phyloP scores from a whole-genome alignment of 257 asterid genomes.

The Plantago major region DNA sequence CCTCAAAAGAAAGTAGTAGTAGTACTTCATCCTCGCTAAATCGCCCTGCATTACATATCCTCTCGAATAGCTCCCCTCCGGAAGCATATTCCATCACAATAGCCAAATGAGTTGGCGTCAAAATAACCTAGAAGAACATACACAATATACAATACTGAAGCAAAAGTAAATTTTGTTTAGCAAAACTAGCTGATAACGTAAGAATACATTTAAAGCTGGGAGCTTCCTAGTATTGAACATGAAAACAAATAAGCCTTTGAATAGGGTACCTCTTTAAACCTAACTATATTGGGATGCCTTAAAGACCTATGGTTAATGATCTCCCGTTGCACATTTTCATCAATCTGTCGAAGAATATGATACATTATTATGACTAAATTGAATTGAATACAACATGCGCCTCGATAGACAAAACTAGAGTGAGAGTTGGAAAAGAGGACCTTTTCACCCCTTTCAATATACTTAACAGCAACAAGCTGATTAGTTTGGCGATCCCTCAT shows the following conservation, averaged over 20 bases:
- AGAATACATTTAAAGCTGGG: too few species aligned
- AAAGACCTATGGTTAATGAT: conserved; percentile 88
- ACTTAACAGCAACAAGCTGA: conserved; percentile 96
- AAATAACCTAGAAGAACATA: conserved; percentile 48
- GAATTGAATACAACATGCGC: too few species aligned
- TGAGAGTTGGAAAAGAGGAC: too few species aligned
- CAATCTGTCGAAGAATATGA: conserved; percentile 48
- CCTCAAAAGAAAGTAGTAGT: too few species aligned
- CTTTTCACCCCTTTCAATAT: conserved; percentile 98
- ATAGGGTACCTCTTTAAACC: conserved; percentile 86
- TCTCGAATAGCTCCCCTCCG: conserved; percentile 94
- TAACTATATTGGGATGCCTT: conserved; percentile 88
- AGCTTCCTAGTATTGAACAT: too few species aligned
- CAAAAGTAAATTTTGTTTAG: too few species aligned
- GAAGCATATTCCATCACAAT: conserved; percentile 99
- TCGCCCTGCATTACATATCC: conserved; percentile 96
- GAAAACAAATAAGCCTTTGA: too few species aligned
- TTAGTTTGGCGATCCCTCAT: conserved; percentile 85
- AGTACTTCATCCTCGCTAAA: conserved; percentile 96
- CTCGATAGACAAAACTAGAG: too few species aligned
- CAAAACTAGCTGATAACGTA: too few species aligned
- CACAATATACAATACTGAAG: too few species aligned
- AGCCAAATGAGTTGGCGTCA: conserved; percentile 95
- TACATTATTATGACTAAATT: too few species aligned
- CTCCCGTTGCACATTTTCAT: conserved; percentile 90